A percentile compares a stretch with the other conserved stretches of the same genome.
Conservation (phyloP, 1,284 basidiomycete genomes). For the Veloporphyrellus conicus region DNA sequence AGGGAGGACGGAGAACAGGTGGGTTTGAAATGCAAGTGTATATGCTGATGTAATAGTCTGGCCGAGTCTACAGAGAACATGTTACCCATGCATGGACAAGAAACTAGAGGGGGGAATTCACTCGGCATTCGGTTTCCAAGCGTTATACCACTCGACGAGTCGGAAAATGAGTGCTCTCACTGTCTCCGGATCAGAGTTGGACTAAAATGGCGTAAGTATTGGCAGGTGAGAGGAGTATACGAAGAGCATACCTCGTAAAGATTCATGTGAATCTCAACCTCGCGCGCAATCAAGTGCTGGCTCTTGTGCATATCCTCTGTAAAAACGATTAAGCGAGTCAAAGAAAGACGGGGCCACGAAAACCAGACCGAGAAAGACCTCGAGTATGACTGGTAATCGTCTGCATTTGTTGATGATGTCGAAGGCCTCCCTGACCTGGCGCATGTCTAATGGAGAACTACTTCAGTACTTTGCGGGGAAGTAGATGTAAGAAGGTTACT, state of each 20-base stretch:
- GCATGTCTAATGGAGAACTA: conserved; percentile 40
- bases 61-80: conserved; percentile 48
- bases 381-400: conserved; percentile 57
- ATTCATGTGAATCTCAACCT: conserved; percentile 55
- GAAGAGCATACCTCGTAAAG: conserved; percentile 55
- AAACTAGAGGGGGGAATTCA: conserved; percentile 26
- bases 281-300: conserved; percentile 55
- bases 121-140: conserved; percentile 62
- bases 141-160: conserved; percentile 61
- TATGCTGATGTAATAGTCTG: conserved; percentile 56
- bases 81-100: conserved; percentile 9
- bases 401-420: conserved; percentile 52
- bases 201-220: conserved; percentile 34
- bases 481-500: conserved; percentile 5
- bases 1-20: conserved; percentile 64
- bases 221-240: background rate
- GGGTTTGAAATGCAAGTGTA: conserved; percentile 63
- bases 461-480: background rate
- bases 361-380: conserved; percentile 60
- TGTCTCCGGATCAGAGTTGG: conserved; percentile 42
- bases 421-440: conserved; percentile 49
- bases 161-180: conserved; percentile 53
- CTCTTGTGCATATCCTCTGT: conserved; percentile 61
- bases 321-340: conserved; percentile 6
- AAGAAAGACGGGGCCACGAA: background rate